Percentiles rank a stretch among this genome's conserved stretches.
Conservation (phyloP, 2,329 filamentous ascomycete species). For the Penicillium expansum region DNA sequence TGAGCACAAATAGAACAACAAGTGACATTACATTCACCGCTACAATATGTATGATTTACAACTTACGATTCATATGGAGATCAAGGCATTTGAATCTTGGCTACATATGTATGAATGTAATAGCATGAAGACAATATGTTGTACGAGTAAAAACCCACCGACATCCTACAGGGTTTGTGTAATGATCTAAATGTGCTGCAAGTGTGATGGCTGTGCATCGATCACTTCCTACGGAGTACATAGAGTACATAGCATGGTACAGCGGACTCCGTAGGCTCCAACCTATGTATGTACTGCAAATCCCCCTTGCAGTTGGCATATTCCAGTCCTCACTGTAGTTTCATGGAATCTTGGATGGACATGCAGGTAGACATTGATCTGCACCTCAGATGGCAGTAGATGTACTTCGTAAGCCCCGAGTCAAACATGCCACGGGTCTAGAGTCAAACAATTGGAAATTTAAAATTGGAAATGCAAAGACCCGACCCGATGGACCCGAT, state of each 20-base stretch:
- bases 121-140: neutral
- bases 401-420: neutral
- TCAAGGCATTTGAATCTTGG: neutral
- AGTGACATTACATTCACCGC: neutral
- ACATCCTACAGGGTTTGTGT: conserved; percentile 10
- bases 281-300: neutral
- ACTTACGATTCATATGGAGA: neutral
- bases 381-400: neutral
- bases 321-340: neutral
- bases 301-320: conserved; percentile 1
- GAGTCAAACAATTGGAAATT: neutral
- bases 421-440: neutral
- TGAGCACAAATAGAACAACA: neutral
- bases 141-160: neutral
- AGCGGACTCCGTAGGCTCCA: conserved; percentile 5
- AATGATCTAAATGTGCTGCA: conserved; percentile 8
- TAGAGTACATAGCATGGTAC: conserved; percentile 8
- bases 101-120: neutral
- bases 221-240: conserved; percentile 3
- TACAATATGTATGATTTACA: neutral
- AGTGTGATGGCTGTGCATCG: conserved; percentile 11
- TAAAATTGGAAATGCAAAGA: neutral
- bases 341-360: neutral
- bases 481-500: neutral
- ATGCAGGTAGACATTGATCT: neutral